These are phyloP conservation scores for Lecanicillium sp. DNA, from an alignment of 2,329 filamentous ascomycete genomes.

Conservation along the genomic window DNA sequence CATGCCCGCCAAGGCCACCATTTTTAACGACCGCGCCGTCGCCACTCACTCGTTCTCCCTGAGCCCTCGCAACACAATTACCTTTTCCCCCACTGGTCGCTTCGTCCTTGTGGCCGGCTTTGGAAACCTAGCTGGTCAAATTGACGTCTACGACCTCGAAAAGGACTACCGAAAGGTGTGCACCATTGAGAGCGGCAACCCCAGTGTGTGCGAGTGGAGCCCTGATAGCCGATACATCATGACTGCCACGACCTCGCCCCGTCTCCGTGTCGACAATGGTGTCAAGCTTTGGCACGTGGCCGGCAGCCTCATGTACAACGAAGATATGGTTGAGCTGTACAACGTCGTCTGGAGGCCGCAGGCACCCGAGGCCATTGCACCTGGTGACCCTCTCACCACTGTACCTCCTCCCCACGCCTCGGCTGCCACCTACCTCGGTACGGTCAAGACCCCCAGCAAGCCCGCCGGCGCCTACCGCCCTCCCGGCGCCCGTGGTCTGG, in stretches of 20 bases:
- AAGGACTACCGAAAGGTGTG: constrained; percentile 89
- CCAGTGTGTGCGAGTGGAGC: constrained; percentile 95
- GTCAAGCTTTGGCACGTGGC: constrained; percentile 91
- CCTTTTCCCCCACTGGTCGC: constrained; percentile 87
- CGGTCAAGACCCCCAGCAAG: constrained; percentile 90
- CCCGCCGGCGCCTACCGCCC: constrained; percentile 95
- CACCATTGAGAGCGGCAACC: constrained; percentile 92
- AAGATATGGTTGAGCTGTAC: constrained; percentile 93
- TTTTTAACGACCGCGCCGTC: constrained; percentile 87
- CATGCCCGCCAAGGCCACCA: constrained; percentile 98
- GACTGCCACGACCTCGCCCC: constrained; percentile 94
- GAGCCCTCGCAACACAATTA: constrained; percentile 86
- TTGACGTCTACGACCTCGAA: constrained; percentile 94
- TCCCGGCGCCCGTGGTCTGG: constrained; percentile 81
- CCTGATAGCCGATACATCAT: constrained; percentile 93
- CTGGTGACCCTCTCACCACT: constrained; percentile 65
- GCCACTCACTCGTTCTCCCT: constrained; percentile 80
- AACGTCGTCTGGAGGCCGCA: constrained; percentile 84
- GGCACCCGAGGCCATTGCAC: constrained; percentile 49
- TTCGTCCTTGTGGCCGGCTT: constrained; percentile 95
- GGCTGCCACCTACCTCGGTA: constrained; percentile 73
- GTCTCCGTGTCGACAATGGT: constrained; percentile 93
- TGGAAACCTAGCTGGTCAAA: constrained; percentile 93
- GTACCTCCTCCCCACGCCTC: constrained; percentile 77
- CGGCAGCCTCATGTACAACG: constrained; percentile 86